phyloP scores from a whole-genome alignment of 2,329 filamentous ascomycete genomes.

The Sporothrix inflata region DNA sequence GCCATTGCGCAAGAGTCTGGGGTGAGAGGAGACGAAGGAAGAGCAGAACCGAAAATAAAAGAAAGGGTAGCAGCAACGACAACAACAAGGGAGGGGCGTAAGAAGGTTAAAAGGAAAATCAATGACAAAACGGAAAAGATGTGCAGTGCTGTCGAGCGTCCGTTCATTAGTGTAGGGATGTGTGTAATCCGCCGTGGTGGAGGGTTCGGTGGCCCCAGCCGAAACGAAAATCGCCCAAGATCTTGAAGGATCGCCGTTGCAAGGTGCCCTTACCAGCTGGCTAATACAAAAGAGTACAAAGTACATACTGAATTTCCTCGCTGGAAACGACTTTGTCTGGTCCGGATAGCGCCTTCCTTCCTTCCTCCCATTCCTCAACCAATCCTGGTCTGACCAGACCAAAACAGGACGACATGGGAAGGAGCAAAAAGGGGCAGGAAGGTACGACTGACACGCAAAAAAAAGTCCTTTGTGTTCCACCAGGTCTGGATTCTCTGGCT shows the following conservation, averaged over 20 bases:
- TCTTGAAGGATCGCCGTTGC: constrained; percentile 24
- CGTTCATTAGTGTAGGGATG: background rate
- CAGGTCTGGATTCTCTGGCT: constrained; percentile 4
- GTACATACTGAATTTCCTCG: background rate
- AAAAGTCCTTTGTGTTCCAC: background rate
- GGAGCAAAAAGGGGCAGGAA: background rate
- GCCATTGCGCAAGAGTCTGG: constrained; percentile 8
- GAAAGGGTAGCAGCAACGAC: background rate
- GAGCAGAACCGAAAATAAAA: background rate
- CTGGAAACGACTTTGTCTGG: background rate
- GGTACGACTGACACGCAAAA: background rate
- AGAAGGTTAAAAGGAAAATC: constrained; percentile 19
- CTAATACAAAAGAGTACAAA: background rate
- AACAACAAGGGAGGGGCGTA: constrained; percentile 8
- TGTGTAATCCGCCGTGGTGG: constrained; percentile 18
- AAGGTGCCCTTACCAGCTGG: constrained; percentile 15
- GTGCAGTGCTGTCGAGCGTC: constrained; percentile 2
- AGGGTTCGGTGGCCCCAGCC: constrained; percentile 15
- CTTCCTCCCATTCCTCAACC: background rate
- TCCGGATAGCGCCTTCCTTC: constrained; percentile 18
- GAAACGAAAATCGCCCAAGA: constrained; percentile 26
- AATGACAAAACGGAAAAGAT: constrained; percentile 23
- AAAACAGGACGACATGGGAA: background rate
- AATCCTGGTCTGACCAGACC: background rate
- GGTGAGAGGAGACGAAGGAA: background rate